These are phyloP conservation scores for Alloteropsis angusta DNA, from an alignment of 202 grass and related monocot genomes.

Conservation along the genomic window DNA sequence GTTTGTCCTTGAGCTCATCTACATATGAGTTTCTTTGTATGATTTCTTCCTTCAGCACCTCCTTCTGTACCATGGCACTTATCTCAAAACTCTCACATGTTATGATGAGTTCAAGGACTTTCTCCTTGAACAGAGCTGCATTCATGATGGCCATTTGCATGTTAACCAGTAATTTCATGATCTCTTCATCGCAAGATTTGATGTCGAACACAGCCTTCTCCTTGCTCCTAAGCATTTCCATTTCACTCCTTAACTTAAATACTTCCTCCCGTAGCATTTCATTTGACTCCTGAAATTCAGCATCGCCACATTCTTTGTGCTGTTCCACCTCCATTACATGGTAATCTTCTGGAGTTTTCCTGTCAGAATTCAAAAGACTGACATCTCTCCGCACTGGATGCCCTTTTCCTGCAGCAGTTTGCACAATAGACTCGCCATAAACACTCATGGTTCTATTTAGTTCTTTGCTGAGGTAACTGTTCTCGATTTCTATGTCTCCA, in stretches of 20 bases:
- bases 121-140: conserved; percentile 70
- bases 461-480: conserved; percentile 25
- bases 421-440: conserved; percentile 2
- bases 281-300: conserved; percentile 24
- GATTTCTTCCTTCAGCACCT: conserved; percentile 85
- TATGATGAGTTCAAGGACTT: conserved; percentile 63
- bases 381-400: background rate
- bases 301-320: conserved; percentile 5
- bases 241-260: conserved; percentile 24
- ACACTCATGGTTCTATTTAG: conserved; percentile 21
- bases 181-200: conserved; percentile 49
- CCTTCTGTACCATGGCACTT: conserved; percentile 63
- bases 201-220: conserved; percentile 23
- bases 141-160: conserved; percentile 71
- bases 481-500: conserved; percentile 28
- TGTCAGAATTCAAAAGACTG: conserved; percentile 22
- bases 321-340: conserved; percentile 20
- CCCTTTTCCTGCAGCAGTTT: conserved; percentile 22
- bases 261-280: conserved; percentile 33
- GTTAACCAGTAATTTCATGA: conserved; percentile 45
- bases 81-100: conserved; percentile 78
- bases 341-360: background rate
- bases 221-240: conserved; percentile 41
- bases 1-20: conserved; percentile 67
- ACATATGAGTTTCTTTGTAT: conserved; percentile 60